phyloP scores from a whole-genome alignment of 176 grass and related monocot genomes.

The Puccinellia tenuiflora region DNA sequence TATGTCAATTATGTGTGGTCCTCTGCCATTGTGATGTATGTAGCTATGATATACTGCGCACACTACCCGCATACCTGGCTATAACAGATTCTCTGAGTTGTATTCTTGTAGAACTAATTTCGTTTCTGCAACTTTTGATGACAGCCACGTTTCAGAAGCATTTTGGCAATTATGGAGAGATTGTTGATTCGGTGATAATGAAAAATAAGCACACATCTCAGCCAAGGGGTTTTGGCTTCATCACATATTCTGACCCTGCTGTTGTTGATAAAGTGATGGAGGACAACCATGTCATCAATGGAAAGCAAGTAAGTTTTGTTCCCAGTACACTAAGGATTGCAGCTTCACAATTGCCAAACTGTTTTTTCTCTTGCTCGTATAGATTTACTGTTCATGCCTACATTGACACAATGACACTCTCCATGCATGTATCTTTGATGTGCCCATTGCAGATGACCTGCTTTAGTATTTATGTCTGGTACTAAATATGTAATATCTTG shows the following conservation, averaged over 20 bases:
- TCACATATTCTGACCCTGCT: slow-evolving; percentile 76
- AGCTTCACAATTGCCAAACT: not conserved
- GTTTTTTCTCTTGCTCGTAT: not conserved
- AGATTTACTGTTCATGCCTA: not conserved
- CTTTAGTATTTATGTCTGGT: not conserved
- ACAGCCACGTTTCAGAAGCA: slow-evolving; percentile 62
- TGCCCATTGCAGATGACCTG: not conserved
- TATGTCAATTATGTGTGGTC: not conserved
- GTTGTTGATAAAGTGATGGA: slow-evolving; percentile 82
- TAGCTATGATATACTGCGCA: not conserved
- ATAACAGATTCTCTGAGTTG: not conserved
- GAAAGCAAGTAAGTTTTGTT: slow-evolving; percentile 71
- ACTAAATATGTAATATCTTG: not conserved
- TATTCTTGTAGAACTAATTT: slow-evolving; percentile 12
- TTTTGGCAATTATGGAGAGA: slow-evolving; percentile 82
- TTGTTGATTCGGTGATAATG: slow-evolving; percentile 92
- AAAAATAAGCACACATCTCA: slow-evolving; percentile 74
- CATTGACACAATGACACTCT: not conserved
- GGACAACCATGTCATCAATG: slow-evolving; percentile 69
- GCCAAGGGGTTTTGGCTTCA: slow-evolving; percentile 92
- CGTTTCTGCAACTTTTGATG: not conserved
- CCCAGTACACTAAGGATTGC: not conserved
- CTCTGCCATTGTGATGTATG: not conserved
- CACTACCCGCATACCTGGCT: not conserved
- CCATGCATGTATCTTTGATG: not conserved